These are phyloP conservation scores for Colletotrichum chrysophilum DNA, from an alignment of 2,329 filamentous ascomycete genomes.

Conservation along the genomic window DNA sequence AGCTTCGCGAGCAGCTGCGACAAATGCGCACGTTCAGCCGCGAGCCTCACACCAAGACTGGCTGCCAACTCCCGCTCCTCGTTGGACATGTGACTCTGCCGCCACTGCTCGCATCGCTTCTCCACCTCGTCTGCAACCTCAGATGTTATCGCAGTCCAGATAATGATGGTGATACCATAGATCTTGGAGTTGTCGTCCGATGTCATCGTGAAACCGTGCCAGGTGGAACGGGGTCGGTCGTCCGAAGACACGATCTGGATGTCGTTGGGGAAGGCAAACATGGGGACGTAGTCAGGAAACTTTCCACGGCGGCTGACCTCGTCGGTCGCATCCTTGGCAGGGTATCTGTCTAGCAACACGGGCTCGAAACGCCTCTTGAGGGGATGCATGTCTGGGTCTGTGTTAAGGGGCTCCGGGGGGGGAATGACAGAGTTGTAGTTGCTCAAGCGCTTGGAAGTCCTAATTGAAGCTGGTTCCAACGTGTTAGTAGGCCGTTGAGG, in stretches of 20 bases:
- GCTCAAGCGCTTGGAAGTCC: slow-evolving; percentile 87
- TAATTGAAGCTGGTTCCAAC: slow-evolving; percentile 57
- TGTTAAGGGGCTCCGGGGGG: slow-evolving; percentile 86
- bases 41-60: slow-evolving; percentile 87
- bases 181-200: slow-evolving; percentile 89
- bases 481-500: slow-evolving; percentile 21
- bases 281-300: slow-evolving; percentile 97
- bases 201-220: slow-evolving; percentile 99
- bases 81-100: slow-evolving; percentile 84
- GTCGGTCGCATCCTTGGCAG: slow-evolving; percentile 80
- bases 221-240: slow-evolving; percentile 91
- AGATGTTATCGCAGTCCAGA: slow-evolving; percentile 88
- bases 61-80: slow-evolving; percentile 91
- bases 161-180: slow-evolving; percentile 87
- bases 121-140: slow-evolving; percentile 85
- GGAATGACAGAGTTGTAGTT: slow-evolving; percentile 99
- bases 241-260: slow-evolving; percentile 96
- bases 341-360: slow-evolving; percentile 93
- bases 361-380: slow-evolving; percentile 94
- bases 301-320: slow-evolving; percentile 80
- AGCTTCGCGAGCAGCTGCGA: slow-evolving; percentile 87
- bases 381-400: slow-evolving; percentile 93
- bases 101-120: slow-evolving; percentile 82
- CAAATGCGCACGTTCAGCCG: slow-evolving; percentile 85
- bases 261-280: slow-evolving; percentile 99